Evolutionary conservation across 164 flowering plant genomes (phyloP), one percentile per base, ranked within the genome.

Genomic region (Macadamia integrifolia): DNA sequence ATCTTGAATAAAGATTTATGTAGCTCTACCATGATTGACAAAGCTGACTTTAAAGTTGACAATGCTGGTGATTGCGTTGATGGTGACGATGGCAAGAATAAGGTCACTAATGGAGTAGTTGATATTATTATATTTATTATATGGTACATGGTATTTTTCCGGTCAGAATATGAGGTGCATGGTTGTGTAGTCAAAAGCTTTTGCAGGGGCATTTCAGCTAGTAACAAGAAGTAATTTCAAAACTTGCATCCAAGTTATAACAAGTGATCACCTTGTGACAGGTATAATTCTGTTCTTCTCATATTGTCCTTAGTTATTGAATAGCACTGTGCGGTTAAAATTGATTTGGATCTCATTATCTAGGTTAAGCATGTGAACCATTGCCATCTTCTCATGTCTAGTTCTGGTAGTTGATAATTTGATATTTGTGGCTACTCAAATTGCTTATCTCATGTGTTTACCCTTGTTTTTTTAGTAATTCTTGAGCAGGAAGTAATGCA

Each of bases 1-100:
- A 84, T 50, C 89, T 93, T 52, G 87, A 82, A 4, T 89, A 79
- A 71, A 57, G 60, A 62, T 23, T 46, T 64, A 10, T 62, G 56
- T 68, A 52, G 57, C 57, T 53, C 15, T 53, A 57, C 73, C 65
- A 43, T 61, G 58, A 58, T 66, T 71, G 31, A 66, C 75, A 53
- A 58, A 60, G 71, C 62, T 76, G 74, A 76, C 80, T 69, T 66
- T 57, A 66, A 59, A 58, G 72, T 60, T 70, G 70, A 62, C 49
- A 35, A n/a, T 72, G 66, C 23, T 64, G 68, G 18, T 65, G 60
- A 57, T 57, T 4, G 58, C 49, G 66, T 48, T 58, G 65, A 55
- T 40, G 70, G 14, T 53, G 57, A 71, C 69, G 75, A 72, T 73
- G 74, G 75, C 29, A 63, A 64, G 43, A 73, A 73, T 76, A 78